A percentile compares a stretch with the other conserved stretches of the same genome.
Evolutionary conservation across 1,139 yeast species (phyloP).

Genomic region (Candida sp.): DNA sequence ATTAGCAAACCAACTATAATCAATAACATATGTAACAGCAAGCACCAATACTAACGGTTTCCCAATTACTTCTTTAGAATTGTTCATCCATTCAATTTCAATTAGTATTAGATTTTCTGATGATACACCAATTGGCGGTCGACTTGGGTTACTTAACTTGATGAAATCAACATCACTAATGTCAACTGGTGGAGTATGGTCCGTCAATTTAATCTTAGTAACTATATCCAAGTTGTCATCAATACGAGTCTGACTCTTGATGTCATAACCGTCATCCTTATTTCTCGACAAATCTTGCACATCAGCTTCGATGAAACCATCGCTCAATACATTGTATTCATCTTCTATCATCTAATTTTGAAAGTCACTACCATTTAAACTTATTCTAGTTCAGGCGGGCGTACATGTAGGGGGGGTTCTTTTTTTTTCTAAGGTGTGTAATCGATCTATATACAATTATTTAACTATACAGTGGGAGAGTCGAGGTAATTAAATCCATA

Average conservation of each 20-base stretch:
- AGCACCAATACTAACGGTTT: constrained; percentile 54
- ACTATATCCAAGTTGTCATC: constrained; percentile 22
- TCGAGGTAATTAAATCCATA: too few species aligned
- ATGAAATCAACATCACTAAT: constrained; percentile 39
- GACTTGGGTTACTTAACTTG: constrained; percentile 13
- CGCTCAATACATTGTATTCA: constrained; percentile 45
- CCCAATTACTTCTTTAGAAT: constrained; percentile 40
- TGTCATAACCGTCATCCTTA: constrained; percentile 18
- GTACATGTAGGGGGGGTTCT: constrained; percentile 1
- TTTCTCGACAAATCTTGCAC: constrained; percentile 34
- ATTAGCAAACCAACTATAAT: constrained; percentile 26
- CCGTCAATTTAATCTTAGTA: constrained; percentile 4
- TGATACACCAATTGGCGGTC: constrained; percentile 2
- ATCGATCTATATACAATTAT: too few species aligned
- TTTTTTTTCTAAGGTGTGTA: too few species aligned
- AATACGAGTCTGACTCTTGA: constrained; percentile 8
- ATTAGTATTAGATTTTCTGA: constrained; percentile 26
- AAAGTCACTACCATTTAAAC: neutral
- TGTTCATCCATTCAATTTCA: constrained; percentile 47
- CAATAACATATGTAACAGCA: constrained; percentile 51
- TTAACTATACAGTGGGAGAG: too few species aligned
- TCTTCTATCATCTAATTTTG: constrained; percentile 39
- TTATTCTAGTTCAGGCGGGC: neutral
- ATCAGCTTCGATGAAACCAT: constrained; percentile 40
- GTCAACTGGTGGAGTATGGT: constrained; percentile 26